Base-by-base conservation (phyloP, 768 basidiomycete genomes). In the Boletellus emodensis region DNA sequence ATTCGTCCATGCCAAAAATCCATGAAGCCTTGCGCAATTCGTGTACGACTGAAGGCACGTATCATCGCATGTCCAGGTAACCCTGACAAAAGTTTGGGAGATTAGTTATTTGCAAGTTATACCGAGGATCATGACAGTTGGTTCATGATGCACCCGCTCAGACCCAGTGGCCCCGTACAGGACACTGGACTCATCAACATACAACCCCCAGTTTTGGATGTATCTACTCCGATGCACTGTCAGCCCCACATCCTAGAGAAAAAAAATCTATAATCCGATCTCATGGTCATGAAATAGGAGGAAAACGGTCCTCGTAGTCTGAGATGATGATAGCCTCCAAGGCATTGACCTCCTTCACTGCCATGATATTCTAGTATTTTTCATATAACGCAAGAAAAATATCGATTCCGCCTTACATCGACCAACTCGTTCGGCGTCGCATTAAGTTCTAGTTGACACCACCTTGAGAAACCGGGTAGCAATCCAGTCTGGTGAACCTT, bases 341-440 rank as follows among this genome's bases (percentile, higher is more conserved):
- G 56, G 79, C 83, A 26, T 74, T 67, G 13, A 87, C 77, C 65
- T 91, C 88, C 54, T 81, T 72, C 51, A 83, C 59, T 15, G 75
- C 79, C 63, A 82, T 71, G 40, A 90, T 59, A 50, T 77, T 80
- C 87, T 90, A 41, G 59, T 1, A 39, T 12, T 9, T 30, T 30
- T 9, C 30, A 40, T 40, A 55, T 18, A 51, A 10, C 37, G 1
- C 11, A 12, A 46, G 2, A 48, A 8, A n/a, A 37, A 3, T 6
- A 44, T 40, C n/a, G 3, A 50, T 20, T 12, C 18, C 7, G 78
- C 9, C 87, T 68, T 62, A 91, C 92, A 71, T 94, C 90, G 24
- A 91, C 79, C 56, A 92, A 71, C 64, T 88, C 89, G 63, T 90
- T 91, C 33, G 88, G 90, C 48, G 85, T 63, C 15, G 79, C 79